Evolutionary conservation across 2,329 filamentous ascomycete genomes (phyloP).

Genomic region (Fusarium concolor): DNA sequence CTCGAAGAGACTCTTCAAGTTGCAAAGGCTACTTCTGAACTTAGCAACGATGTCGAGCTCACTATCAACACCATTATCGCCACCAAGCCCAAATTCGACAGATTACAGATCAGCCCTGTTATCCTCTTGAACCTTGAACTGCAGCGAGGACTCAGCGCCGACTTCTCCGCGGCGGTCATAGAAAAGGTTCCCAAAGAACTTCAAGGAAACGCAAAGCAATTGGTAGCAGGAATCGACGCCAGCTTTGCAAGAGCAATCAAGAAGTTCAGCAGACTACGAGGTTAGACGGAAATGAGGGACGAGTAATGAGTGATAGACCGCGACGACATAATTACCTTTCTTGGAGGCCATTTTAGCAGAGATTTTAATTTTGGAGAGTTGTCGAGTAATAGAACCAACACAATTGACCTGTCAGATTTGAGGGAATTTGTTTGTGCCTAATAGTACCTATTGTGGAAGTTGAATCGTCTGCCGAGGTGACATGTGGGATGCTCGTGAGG

Average conservation of each 20-base stretch:
- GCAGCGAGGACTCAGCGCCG: constrained; percentile 54
- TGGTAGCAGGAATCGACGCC: constrained; percentile 54
- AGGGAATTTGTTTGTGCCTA: constrained; percentile 21
- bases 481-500: constrained; percentile 22
- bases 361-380: constrained; percentile 34
- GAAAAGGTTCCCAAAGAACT: constrained; percentile 55
- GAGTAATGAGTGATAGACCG: constrained; percentile 20
- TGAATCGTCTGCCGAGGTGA: constrained; percentile 22
- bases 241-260: constrained; percentile 55
- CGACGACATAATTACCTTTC: constrained; percentile 32
- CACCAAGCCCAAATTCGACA: constrained; percentile 59
- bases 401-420: constrained; percentile 16
- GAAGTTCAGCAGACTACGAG: constrained; percentile 41
- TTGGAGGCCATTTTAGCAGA: constrained; percentile 24
- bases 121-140: constrained; percentile 57
- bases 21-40: constrained; percentile 51
- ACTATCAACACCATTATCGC: constrained; percentile 54
- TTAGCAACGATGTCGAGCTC: constrained; percentile 53
- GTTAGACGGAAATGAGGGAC: constrained; percentile 14
- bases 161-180: constrained; percentile 54
- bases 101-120: constrained; percentile 55
- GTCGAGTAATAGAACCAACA: constrained; percentile 20
- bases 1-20: constrained; percentile 54
- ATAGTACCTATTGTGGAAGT: constrained; percentile 27
- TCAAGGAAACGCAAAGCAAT: constrained; percentile 47